Percentiles rank a stretch among this genome's conserved stretches.
phyloP scores from a whole-genome alignment of 2,329 filamentous ascomycete species.

The Chlorencoelia australis region DNA sequence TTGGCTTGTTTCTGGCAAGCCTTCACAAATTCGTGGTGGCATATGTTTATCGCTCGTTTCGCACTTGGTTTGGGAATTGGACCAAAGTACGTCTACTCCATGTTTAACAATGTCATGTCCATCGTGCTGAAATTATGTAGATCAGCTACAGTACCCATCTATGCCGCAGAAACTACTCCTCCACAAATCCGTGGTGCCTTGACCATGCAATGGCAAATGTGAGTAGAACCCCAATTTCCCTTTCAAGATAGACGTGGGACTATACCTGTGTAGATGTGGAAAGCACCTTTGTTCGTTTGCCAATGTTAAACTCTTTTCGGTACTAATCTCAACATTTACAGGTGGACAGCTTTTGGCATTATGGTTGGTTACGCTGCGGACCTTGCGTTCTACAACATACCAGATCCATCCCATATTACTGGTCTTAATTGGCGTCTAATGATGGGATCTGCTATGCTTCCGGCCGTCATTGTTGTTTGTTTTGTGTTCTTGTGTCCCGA shows the following conservation, averaged over 20 bases:
- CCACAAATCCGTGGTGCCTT: constrained; percentile 55
- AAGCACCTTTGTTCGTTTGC: too few species aligned
- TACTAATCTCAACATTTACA: too few species aligned
- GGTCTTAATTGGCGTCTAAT: constrained; percentile 59
- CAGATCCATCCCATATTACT: constrained; percentile 36
- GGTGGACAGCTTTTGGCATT: constrained; percentile 37
- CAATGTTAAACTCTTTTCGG: too few species aligned
- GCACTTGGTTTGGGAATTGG: constrained; percentile 61
- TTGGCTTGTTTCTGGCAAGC: constrained; percentile 40
- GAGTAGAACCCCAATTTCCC: background rate
- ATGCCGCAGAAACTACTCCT: constrained; percentile 58
- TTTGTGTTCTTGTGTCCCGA: constrained; percentile 35
- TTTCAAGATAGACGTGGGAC: background rate
- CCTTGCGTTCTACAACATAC: constrained; percentile 49
- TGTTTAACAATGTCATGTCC: background rate
- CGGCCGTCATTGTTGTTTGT: constrained; percentile 44
- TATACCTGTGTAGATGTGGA: too few species aligned
- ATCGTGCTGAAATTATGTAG: background rate
- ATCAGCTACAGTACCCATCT: constrained; percentile 57
- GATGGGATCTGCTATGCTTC: constrained; percentile 54
- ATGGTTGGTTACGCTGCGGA: constrained; percentile 50
- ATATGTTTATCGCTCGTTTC: constrained; percentile 63
- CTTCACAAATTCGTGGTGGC: constrained; percentile 52
- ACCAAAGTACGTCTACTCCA: constrained; percentile 39
- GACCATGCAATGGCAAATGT: constrained; percentile 63